Evolutionary conservation across 768 basidiomycete species (phyloP), one percentile per base, ranked within the genome.

Genomic region (Calvatia gigantea): DNA sequence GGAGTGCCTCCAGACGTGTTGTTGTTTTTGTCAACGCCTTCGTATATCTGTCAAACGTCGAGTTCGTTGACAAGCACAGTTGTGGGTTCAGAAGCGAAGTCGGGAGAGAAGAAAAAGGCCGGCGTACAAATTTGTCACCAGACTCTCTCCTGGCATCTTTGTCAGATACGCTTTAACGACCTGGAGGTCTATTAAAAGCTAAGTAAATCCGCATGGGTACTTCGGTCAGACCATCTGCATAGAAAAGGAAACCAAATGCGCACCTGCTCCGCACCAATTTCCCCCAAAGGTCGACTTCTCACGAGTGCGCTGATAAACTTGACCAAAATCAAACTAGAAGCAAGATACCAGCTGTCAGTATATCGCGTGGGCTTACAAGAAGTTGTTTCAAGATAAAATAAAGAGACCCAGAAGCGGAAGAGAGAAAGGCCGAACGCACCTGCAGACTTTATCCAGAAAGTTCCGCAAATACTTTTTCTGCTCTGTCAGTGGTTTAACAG

Each of bases 191-290:
- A 99, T 89, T 43, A 98, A 75, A 2, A 98, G 62, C 66, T 69
- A 41, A 19, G 8, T 4, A 59, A 43, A n/a, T 37, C 17, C 32
- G 38, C 44, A 27, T 37, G 51, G 15, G 29, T 12, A 25, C 15
- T 21, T 25, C 12, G 12, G 12, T 4, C 41, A 42, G 11, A 21
- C 17, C 41, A 21, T 42, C 5, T 21, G 19, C 19, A 17, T 21
- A 47, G 2, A 21, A 38, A 11, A 37, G 38, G 33, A n/a, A 50
- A 27, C n/a, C n/a, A 35, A 42, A 47, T 23, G 7, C 51, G 17
- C 49, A 89, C 91, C 82, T 98, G 96, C 70, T 99, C 96, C 3
- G 96, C 96, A 5, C 96, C 95, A 31, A 90, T 89, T 69, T 96
- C 94, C 65, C 86, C 84, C 61, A 99, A 71, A 4, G 97, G 97